Evolutionary conservation across 2,329 filamentous ascomycete genomes (phyloP), one percentile per base, ranked within the genome.

Genomic region (Plenodomus lindquistii): DNA sequence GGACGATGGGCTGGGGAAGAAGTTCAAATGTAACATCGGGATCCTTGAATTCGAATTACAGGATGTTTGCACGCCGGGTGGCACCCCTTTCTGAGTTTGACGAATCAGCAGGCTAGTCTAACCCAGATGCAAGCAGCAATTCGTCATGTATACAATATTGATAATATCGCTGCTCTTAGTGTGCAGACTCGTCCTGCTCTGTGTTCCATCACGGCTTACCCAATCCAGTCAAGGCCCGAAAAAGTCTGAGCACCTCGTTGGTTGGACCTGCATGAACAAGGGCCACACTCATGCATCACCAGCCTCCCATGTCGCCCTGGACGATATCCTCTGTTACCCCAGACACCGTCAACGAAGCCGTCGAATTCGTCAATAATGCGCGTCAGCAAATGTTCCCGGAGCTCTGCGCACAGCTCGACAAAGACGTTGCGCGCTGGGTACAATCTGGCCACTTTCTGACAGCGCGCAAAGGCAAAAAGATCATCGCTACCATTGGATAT

Each of bases 351-450:
- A 10, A n/a, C 6, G 42, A 50, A 35, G 37, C 42, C 1, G 42
- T 47, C 1, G 9, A 19, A 7, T 57, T 57, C 27, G 40, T 57
- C 7, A 50, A 52, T 17, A 24, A 45, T 6, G 48, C 54, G 11
- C 54, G 54, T 1, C 20, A 27, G 20, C 11, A 21, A 16, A 42
- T 42, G 39, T 42, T 47, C 19, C 44, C 44, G 3, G 15, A 29
- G 44, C 39, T 42, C 2, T 24, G 22, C 39, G 11, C 21, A 4
- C 39, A 47, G 7, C 44, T 38, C 18, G 24, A 22, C 17, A 34
- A 27, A 10, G 44, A 47, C 13, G 39, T 38, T 8, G 36, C 40
- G 19, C 34, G 35, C 19, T 52, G 42, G 22, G 38, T 44, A 8
- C 37, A 24, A 19, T 37, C 42, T 7, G 40, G 45, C 42, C n/a